Evolutionary conservation across 75 land plant species (phyloP), one percentile per base, ranked within the genome.

Genomic region (Picea glauca): DNA sequence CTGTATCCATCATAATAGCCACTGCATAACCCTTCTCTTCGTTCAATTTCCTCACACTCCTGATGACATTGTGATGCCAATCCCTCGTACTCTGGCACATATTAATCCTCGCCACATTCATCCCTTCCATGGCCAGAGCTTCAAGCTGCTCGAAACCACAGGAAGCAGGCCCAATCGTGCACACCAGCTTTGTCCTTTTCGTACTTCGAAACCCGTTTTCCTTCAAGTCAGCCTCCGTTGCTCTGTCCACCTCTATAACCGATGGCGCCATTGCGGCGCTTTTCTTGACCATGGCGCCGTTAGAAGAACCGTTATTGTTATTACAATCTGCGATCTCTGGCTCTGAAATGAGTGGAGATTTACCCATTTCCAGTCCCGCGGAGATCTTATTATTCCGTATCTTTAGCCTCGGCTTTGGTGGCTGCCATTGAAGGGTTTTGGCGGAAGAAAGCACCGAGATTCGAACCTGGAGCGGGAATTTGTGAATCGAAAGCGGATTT

Each of bases 71-170:
- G 72, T 78, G 77, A 79, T 92, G 92, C 85, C 92, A 92, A 18
- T 86, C 94, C 58, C 86, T 81, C 11, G 92, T 86, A 40, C 88
- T 88, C 56, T 92, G 92, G 58, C 92, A 90, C 88, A 92, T 88
- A 72, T 92, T 92, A 77, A 92, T 80, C 58, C 94, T 78, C 20
- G 92, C 94, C 56, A 92, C 92, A 64, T 90, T 92, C 94, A 92
- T 92, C 13, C 94, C 94, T 4, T 83, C 90, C 76, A 79, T 80
- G 18, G 92, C 88, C 63, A 92, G 82, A 57, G 80, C 82, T 84
- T 92, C 94, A 63, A 86, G 79, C 85, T 85, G 86, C 75, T 84
- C 86, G 6, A 84, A 77, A 2, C 82, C 66, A 62, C 90, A 78
- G 15, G 81, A 87, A 35, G 90, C 92, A 1, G 94, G 94, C 0